These are phyloP conservation scores for Hyaloraphidium curvatum DNA, from an alignment of 192 early-diverging fungal species.

Conservation along the genomic window DNA sequence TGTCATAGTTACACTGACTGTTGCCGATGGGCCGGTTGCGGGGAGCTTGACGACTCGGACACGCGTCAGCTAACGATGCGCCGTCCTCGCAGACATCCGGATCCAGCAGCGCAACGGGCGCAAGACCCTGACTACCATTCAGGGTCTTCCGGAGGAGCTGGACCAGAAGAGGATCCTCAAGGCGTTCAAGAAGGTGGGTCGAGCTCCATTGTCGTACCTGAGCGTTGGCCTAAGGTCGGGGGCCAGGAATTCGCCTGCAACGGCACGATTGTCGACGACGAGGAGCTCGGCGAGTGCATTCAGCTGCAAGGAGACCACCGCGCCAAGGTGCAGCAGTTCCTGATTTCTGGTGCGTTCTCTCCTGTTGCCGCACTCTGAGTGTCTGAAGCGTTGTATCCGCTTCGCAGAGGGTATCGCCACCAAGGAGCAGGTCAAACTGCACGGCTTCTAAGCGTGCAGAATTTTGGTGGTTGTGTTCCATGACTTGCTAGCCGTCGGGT, in stretches of 20 bases:
- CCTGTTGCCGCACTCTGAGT: no score
- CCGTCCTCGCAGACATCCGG: conserved; percentile 73
- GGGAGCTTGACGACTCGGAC: no score
- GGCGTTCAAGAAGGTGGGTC: conserved; percentile 69
- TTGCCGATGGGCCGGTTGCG: no score
- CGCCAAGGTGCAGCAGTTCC: conserved; percentile 56
- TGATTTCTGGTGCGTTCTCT: no score
- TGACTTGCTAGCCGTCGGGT: no score
- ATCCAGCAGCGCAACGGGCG: conserved; percentile 92
- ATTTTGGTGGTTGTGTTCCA: no score
- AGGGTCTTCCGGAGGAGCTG: conserved; percentile 67
- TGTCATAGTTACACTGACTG: no score
- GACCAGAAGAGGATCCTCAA: conserved; percentile 86
- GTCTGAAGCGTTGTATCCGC: no score
- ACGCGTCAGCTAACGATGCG: no score
- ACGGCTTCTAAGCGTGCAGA: conserved; percentile 99
- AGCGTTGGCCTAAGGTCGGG: no score
- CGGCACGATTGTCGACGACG: conserved; percentile 82
- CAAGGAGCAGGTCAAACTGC: conserved; percentile 77
- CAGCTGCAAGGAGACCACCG: conserved; percentile 95
- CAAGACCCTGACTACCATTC: conserved; percentile 90
- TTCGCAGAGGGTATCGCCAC: conserved; percentile 53
- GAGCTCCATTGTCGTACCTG: not conserved
- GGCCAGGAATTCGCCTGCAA: conserved; percentile 77
- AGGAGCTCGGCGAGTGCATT: conserved; percentile 77